phyloP scores from a whole-genome alignment of 495 filamentous ascomycete genomes.

The Lophiostoma macrostomum region DNA sequence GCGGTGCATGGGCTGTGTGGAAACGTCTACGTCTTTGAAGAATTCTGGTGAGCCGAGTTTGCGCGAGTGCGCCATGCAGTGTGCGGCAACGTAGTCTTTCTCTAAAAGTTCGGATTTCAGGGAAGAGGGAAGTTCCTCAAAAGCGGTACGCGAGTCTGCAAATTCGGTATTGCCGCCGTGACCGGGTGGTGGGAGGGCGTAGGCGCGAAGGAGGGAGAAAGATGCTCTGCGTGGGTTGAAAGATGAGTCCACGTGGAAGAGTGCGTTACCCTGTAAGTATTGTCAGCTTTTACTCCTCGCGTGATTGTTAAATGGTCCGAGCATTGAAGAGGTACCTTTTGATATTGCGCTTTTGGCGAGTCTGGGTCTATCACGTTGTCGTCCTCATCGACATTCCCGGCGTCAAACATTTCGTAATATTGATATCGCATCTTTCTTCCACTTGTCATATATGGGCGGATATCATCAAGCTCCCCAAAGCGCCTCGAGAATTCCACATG shows the following conservation, averaged over 20 bases:
- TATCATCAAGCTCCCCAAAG: constrained; percentile 58
- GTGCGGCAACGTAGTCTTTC: constrained; percentile 51
- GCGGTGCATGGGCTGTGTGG: constrained; percentile 43
- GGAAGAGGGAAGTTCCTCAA: constrained; percentile 46
- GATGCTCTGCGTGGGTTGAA: constrained; percentile 59
- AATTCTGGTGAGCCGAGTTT: constrained; percentile 51
- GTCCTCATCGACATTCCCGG: constrained; percentile 51
- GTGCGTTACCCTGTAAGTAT: constrained; percentile 43
- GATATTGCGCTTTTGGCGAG: constrained; percentile 33
- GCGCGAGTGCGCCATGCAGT: constrained; percentile 53
- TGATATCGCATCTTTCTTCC: constrained; percentile 48
- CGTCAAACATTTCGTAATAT: constrained; percentile 55
- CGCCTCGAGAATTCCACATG: constrained; percentile 53
- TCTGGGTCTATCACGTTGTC: constrained; percentile 43
- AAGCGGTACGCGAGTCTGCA: constrained; percentile 55
- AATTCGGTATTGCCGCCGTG: constrained; percentile 57
- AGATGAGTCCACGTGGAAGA: constrained; percentile 57
- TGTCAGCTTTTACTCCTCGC: not conserved
- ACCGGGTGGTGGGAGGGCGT: constrained; percentile 48
- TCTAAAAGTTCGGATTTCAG: constrained; percentile 41
- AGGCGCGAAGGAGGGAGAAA: constrained; percentile 53
- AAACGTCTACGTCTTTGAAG: constrained; percentile 48
- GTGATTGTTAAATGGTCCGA: too few species aligned
- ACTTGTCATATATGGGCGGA: constrained; percentile 47
- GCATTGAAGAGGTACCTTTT: too few species aligned